Evolutionary conservation across 352 stramenopile genomes (phyloP).

Genomic region (Phytophthora rubi): DNA sequence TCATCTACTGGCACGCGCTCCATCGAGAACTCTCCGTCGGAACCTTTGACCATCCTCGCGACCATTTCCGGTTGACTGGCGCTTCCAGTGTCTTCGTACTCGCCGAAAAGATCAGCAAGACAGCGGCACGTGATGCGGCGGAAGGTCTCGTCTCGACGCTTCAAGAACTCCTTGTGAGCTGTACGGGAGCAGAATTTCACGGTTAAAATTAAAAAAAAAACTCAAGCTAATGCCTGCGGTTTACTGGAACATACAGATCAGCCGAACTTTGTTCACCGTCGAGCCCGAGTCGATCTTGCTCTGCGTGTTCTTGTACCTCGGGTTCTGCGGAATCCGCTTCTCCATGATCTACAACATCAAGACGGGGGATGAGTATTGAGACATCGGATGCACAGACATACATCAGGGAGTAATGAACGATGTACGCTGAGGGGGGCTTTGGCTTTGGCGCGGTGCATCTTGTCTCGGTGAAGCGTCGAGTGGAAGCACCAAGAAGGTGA

Average conservation of each 20-base stretch:
- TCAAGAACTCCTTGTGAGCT: constrained; percentile 84
- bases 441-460: constrained; percentile 70
- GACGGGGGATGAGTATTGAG: background rate
- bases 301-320: constrained; percentile 80
- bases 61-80: constrained; percentile 70
- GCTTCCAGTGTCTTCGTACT: constrained; percentile 72
- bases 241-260: constrained; percentile 58
- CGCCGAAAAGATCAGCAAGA: constrained; percentile 73
- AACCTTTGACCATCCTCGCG: constrained; percentile 74
- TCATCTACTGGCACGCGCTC: constrained; percentile 64
- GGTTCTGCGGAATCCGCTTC: constrained; percentile 78
- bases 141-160: constrained; percentile 84
- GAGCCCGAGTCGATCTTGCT: constrained; percentile 81
- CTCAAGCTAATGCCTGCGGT: background rate
- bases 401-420: background rate
- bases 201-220: background rate
- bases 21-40: constrained; percentile 72
- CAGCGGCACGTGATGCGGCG: constrained; percentile 70
- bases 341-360: constrained; percentile 65
- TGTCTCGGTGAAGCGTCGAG: constrained; percentile 4
- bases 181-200: background rate
- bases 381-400: background rate
- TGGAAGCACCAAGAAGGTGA: background rate
- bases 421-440: constrained; percentile 68
- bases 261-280: constrained; percentile 78